Base-by-base conservation (phyloP, 106 monocot genomes). In the Dioscorea dumetorum region DNA sequence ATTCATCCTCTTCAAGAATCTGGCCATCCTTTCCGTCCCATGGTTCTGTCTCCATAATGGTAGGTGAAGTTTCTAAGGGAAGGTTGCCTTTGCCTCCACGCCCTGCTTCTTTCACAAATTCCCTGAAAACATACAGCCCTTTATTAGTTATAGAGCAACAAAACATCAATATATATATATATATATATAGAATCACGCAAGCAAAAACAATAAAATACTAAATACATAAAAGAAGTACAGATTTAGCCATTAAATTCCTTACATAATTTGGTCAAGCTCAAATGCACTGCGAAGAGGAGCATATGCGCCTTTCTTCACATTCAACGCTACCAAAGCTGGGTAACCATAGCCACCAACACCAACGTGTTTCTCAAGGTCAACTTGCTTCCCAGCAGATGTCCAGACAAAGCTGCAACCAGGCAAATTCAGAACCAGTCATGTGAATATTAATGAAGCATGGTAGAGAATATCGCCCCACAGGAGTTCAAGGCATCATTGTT, bases 331-430 rank as follows among this genome's bases (percentile, higher is more conserved):
- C 78, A 97, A 68, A 57, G 97, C 97, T 23, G 97, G 97, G 73
- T 97, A 97, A 35, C 97, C 97, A 71, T 97, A 97, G 2, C 97
- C 97, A 57, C 97, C 97, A 24, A 97, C 97, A 63, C 91, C 97
- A 71, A 97, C 92, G 58, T 89, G 88, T n/a, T 79, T 91, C 80
- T 97, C 97, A 11, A 97, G 84, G 67, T 97, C 89, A 76, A 60
- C 50, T 60, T 97, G 97, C 76, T 92, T 91, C 24, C 97, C 97
- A 23, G 97, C 86, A 28, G 88, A 86, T 58, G 77, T 72, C 97
- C 97, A 97, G 12, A 92, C 80, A 70, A 73, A 92, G 61, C 97
- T 97, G 91, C 76, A 69, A 80, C 8, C 61, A 22, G 49, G 12
- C 18, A 54, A 54, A 18, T 14, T 41, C 41, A 41, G 41, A 41